Conservation (phyloP, 1,284 basidiomycete genomes). For the Apiotrichum veenhuisii region DNA sequence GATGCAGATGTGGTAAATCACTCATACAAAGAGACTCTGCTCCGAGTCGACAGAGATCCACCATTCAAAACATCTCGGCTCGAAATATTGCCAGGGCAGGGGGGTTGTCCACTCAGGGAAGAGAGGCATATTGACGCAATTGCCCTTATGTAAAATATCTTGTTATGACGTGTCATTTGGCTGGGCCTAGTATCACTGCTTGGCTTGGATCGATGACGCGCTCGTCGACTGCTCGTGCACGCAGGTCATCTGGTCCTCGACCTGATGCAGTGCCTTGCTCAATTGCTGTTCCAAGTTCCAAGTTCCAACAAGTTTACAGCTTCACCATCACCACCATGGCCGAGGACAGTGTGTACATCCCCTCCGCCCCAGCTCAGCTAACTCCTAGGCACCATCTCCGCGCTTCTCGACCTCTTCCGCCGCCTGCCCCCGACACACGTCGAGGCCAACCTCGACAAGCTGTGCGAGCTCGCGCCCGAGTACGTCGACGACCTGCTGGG, state of each 20-base stretch:
- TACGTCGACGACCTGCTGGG: constrained; percentile 92
- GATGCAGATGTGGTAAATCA: background rate
- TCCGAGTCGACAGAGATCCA: no score
- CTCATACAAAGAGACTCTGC: no score
- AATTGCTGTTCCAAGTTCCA: no score
- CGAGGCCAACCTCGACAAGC: constrained; percentile 77
- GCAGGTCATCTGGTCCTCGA: no score
- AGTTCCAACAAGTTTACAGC: no score
- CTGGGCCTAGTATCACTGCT: no score
- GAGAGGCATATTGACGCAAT: no score
- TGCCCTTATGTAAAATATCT: background rate
- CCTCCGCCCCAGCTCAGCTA: background rate
- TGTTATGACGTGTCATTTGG: background rate
- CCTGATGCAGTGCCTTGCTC: no score
- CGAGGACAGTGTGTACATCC: constrained; percentile 14
- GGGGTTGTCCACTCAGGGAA: no score
- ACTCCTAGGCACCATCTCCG: constrained; percentile 56
- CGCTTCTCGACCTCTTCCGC: constrained; percentile 92
- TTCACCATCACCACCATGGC: constrained; percentile 10
- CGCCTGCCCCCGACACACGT: constrained; percentile 89
- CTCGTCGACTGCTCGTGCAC: background rate
- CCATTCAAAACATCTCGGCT: no score
- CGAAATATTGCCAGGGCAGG: no score
- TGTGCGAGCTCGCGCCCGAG: constrained; percentile 83
- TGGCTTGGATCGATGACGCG: background rate